Evolutionary conservation across 2,329 filamentous ascomycete species (phyloP), one percentile per base, ranked within the genome.

Genomic region (Diplodia sapinea): DNA sequence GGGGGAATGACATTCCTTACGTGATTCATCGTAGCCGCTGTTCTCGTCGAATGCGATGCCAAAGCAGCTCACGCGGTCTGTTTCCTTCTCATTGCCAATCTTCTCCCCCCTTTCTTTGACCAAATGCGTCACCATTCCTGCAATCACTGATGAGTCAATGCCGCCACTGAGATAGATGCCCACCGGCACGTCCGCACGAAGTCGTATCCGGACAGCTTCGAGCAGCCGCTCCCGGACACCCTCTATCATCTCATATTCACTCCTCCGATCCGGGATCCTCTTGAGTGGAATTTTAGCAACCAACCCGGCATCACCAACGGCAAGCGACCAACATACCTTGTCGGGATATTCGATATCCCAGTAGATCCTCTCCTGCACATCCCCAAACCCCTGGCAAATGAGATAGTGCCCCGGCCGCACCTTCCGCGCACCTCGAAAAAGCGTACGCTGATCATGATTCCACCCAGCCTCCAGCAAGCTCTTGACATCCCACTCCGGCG

Each of bases 91-190:
- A 51, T 78, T 84, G 17, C 85, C 84, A n/a, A 86, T 74, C 43
- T 78, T 75, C 26, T 79, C 75, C n/a, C 82, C 79, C 61, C 83
- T 75, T 57, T 84, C 77, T 50, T 80, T 77, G n/a, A 82, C 79
- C 1, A 88, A 78, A 68, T 87, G 78, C 0, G 81, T 82, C 2
- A 84, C 82, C 71, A 88, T 87, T 3, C 86, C 86, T 8, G 86
- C 86, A 26, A 88, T 75, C 1, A 82, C 79, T 0, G 85, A 87
- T 0, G 84, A 87, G 72, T 88, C 86, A 59, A 88, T 82, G 0
- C 86, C 87, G 4, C 87, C 86, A 26, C 81, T 84, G 0, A 88
- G 76, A 67, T 86, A 88, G 63, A 88, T 77, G 2, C 84, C 86
- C 3, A 88, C 78, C 0, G 85, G 84, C 0, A 88, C 86, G 72